Evolutionary conservation across 371 early-diverging fungal species (phyloP).

Genomic region (Haplosporangium sp.): DNA sequence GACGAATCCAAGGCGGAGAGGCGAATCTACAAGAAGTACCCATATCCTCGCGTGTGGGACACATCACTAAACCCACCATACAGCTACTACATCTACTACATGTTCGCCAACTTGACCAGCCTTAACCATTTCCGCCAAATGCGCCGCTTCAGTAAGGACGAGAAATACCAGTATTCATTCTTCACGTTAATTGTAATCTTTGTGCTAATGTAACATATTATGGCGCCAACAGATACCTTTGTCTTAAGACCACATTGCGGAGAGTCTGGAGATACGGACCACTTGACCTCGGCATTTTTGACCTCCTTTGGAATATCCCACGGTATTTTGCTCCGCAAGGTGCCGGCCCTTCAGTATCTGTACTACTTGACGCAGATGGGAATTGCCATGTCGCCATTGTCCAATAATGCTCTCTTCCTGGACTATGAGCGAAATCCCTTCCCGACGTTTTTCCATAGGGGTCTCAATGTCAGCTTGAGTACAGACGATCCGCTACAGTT

Average conservation of each 20-base stretch:
- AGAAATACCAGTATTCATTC: not conserved
- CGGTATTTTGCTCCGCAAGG: constrained; percentile 97
- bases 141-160: constrained; percentile 80
- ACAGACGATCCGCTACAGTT: constrained; percentile 99
- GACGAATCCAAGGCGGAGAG: constrained; percentile 96
- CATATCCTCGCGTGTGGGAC: constrained; percentile 87
- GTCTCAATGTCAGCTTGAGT: constrained; percentile 95
- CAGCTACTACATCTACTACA: constrained; percentile 97
- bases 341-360: constrained; percentile 96
- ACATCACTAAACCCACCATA: constrained; percentile 92
- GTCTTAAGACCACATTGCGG: constrained; percentile 97
- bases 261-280: constrained; percentile 98
- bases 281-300: constrained; percentile 93
- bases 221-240: constrained; percentile 78
- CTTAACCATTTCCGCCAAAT: constrained; percentile 88
- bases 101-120: constrained; percentile 91
- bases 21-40: constrained; percentile 85
- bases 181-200: not conserved
- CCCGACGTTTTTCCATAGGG: constrained; percentile 93
- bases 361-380: constrained; percentile 97
- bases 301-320: constrained; percentile 94
- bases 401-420: constrained; percentile 98
- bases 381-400: constrained; percentile 98
- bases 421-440: constrained; percentile 98
- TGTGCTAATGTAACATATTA: too few relatives aligned